phyloP scores from a whole-genome alignment of 345 rosid genomes.

The Nephelium lappaceum region DNA sequence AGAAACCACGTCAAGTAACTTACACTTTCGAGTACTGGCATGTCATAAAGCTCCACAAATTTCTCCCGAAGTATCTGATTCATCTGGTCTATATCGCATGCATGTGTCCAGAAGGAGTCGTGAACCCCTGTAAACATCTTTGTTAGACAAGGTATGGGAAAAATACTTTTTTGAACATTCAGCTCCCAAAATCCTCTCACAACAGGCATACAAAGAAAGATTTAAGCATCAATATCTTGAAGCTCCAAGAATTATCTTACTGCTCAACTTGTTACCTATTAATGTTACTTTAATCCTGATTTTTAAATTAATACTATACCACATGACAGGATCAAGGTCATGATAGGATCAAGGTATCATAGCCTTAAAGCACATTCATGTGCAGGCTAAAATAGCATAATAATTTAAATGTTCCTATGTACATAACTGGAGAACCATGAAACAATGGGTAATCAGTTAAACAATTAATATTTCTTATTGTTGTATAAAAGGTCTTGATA shows the following conservation, averaged over 20 bases:
- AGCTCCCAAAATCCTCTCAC: not conserved
- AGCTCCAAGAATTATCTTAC: not conserved
- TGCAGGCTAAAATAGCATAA: not conserved
- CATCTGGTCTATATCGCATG: slow-evolving; percentile 91
- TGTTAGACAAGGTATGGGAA: slow-evolving; percentile 6
- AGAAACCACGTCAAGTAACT: slow-evolving; percentile 37
- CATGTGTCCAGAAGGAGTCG: slow-evolving; percentile 99
- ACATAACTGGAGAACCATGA: not conserved
- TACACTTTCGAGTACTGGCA: slow-evolving; percentile 91
- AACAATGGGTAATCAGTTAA: not conserved
- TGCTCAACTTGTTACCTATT: not conserved
- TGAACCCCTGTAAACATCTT: slow-evolving; percentile 75
- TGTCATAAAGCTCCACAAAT: slow-evolving; percentile 87
- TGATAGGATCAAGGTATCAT: not conserved
- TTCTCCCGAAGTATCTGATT: slow-evolving; percentile 82
- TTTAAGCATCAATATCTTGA: not conserved
- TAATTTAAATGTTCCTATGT: not conserved
- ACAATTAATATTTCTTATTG: too few species aligned
- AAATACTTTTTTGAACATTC: not conserved
- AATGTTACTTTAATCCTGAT: not conserved
- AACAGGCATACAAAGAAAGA: not conserved
- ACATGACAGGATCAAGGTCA: not conserved
- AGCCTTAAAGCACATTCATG: not conserved
- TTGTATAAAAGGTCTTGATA: not conserved
- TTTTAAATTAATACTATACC: not conserved